Evolutionary conservation across 371 early-diverging fungal genomes (phyloP), one percentile per base, ranked within the genome.

Genomic region (Coemansia sp.): DNA sequence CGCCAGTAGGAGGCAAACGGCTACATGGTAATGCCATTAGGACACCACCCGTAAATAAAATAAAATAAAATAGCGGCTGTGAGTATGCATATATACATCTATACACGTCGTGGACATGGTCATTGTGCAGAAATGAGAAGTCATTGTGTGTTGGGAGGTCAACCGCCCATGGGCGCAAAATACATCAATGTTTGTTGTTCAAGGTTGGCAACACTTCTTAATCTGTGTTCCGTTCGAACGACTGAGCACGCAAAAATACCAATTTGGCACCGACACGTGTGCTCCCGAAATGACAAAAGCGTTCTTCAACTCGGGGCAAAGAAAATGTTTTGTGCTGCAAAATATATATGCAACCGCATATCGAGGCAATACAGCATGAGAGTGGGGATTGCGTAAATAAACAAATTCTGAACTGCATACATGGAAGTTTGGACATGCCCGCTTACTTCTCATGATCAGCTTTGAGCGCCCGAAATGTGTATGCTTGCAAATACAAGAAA

Each of bases 1-100:
- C 11, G 75, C 67, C 67, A 75, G 59, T 16, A 69, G 63, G 34
- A 75, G 64, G 24, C 71, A 75, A 8, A 61, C 64, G 6, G 71
- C 75, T 70, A 75, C 67, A 75, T 2, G 29, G 54, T 45, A n/a
- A 31, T 22, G 21, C 22, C 11, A 22, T 21, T 22, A 51, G 13
- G 11, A 51, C 18, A 42, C 4, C 61, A 61, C 11, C 26, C 18
- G 11, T 11, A 50, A 26, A 26, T 26, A 26, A 48, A 40, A 56
- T 10, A 59, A 22, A 11, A 21, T 42, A 39, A 59, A 21, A 40
- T 8, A 40, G 4, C 40, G 42, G 42, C 42, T 21, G 26, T 40
- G 52, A 42, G 42, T 42, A 42, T 42, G 42, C 42, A 42, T 42
- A 42, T 16, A 42, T 51, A 16, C n/a, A 53, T 53, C 26, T 11